phyloP scores from a whole-genome alignment of 441 rosid species.

The Macaranga tanarius region DNA sequence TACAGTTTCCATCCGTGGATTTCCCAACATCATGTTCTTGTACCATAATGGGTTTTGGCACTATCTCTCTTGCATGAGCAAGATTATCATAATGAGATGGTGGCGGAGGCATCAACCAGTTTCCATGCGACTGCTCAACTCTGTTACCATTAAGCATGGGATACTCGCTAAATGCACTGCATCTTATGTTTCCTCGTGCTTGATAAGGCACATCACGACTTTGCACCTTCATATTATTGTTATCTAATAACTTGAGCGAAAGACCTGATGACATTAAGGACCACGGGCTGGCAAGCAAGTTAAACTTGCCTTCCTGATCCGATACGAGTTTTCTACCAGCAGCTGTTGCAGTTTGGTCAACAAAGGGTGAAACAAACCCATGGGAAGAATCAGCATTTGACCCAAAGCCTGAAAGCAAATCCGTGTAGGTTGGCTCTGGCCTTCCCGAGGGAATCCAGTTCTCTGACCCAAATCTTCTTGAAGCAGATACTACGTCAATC shows the following conservation, averaged over 20 bases:
- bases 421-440: constrained; percentile 65
- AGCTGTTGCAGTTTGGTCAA: constrained; percentile 41
- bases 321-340: constrained; percentile 40
- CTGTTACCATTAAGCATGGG: constrained; percentile 45
- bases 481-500: constrained; percentile 48
- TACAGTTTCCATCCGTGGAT: constrained; percentile 60
- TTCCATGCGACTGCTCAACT: constrained; percentile 52
- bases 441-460: constrained; percentile 54
- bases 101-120: constrained; percentile 61
- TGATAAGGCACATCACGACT: constrained; percentile 44
- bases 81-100: constrained; percentile 47
- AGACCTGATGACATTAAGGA: constrained; percentile 59
- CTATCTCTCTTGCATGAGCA: constrained; percentile 44
- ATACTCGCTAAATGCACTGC: constrained; percentile 49
- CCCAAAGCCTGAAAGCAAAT: constrained; percentile 77
- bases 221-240: constrained; percentile 34
- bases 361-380: constrained; percentile 44
- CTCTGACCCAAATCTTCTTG: constrained; percentile 60
- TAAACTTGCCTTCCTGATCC: constrained; percentile 62
- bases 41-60: constrained; percentile 29
- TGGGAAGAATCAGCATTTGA: constrained; percentile 42
- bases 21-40: constrained; percentile 50
- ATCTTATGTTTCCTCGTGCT: constrained; percentile 46
- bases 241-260: constrained; percentile 55
- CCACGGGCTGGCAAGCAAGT: constrained; percentile 47